Percentiles rank a stretch among this genome's conserved stretches.
These are phyloP conservation scores for Capronia epimyces DNA, from an alignment of 2,329 filamentous ascomycete species.

Conservation along the genomic window DNA sequence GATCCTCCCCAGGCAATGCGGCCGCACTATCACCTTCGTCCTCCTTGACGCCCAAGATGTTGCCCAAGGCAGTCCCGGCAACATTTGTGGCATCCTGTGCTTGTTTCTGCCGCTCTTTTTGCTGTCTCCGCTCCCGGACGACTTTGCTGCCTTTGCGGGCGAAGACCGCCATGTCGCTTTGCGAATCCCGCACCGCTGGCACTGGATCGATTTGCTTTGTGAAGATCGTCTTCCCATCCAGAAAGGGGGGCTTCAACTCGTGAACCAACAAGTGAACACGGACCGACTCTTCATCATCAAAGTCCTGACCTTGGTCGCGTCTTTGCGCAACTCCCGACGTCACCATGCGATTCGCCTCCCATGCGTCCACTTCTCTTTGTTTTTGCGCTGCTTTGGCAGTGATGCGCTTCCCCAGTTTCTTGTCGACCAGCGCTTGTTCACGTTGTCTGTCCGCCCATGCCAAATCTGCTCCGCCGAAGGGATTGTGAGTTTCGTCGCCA, in stretches of 20 bases:
- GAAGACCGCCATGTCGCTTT: conserved; percentile 98
- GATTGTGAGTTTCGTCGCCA: conserved; percentile 88
- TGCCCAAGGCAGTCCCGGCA: conserved; percentile 85
- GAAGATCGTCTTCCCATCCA: conserved; percentile 92
- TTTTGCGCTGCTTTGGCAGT: conserved; percentile 74
- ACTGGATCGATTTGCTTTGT: conserved; percentile 96
- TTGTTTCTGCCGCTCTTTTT: conserved; percentile 87
- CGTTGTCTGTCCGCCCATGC: conserved; percentile 69
- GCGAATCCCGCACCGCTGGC: conserved; percentile 82
- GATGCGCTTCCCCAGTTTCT: conserved; percentile 66
- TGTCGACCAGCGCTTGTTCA: conserved; percentile 70
- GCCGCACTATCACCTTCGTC: conserved; percentile 81
- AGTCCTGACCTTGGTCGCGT: conserved; percentile 72
- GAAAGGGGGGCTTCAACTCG: conserved; percentile 85
- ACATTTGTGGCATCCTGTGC: conserved; percentile 92
- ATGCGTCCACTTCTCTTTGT: conserved; percentile 91
- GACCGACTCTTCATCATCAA: conserved; percentile 85
- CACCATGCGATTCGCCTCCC: conserved; percentile 98
- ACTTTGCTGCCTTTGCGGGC: conserved; percentile 91
- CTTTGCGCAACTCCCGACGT: conserved; percentile 92
- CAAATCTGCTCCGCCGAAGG: conserved; percentile 70
- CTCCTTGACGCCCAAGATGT: conserved; percentile 92
- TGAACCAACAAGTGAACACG: conserved; percentile 88
- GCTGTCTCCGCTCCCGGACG: conserved; percentile 83
- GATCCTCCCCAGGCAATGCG: conserved; percentile 68